Evolutionary conservation across 768 basidiomycete species (phyloP).

Genomic region (Megacollybia marginata): DNA sequence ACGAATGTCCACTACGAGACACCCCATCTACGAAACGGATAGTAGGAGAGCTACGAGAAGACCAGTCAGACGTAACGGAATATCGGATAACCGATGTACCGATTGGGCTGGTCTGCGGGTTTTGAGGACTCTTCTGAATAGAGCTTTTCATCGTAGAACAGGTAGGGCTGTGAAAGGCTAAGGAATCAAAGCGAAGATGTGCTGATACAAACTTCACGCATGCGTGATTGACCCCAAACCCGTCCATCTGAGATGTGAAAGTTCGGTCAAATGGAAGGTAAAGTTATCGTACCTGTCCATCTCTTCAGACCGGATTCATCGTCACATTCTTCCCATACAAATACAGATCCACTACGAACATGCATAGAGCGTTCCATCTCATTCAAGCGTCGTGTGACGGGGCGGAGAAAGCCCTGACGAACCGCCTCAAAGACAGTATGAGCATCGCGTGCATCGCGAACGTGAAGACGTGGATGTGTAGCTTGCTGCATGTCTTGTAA

Average conservation of each 20-base stretch:
- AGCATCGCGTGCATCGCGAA: slow-evolving; percentile 59
- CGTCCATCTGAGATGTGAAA: slow-evolving; percentile 40
- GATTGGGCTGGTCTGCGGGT: slow-evolving; percentile 24
- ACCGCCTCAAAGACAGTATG: slow-evolving; percentile 63
- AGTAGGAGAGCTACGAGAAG: slow-evolving; percentile 25
- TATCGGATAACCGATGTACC: slow-evolving; percentile 21
- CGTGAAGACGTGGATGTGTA: slow-evolving; percentile 58
- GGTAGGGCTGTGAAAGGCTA: slow-evolving; percentile 42
- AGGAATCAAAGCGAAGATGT: background rate
- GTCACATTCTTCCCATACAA: slow-evolving; percentile 66
- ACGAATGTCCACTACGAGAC: slow-evolving; percentile 38
- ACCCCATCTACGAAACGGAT: slow-evolving; percentile 56
- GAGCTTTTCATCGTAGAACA: slow-evolving; percentile 61
- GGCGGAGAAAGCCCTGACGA: slow-evolving; percentile 36
- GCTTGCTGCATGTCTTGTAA: slow-evolving; percentile 43
- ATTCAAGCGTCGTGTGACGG: slow-evolving; percentile 50
- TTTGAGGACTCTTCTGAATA: slow-evolving; percentile 34
- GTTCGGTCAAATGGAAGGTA: background rate
- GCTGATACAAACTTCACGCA: slow-evolving; percentile 41
- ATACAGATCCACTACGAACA: slow-evolving; percentile 55
- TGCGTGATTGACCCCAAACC: slow-evolving; percentile 61
- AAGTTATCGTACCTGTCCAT: slow-evolving; percentile 42
- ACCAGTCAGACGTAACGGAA: slow-evolving; percentile 5
- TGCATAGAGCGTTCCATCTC: slow-evolving; percentile 49
- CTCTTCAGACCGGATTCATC: slow-evolving; percentile 58